Percentiles rank a stretch among this genome's conserved stretches.
Evolutionary conservation across 371 early-diverging fungal genomes (phyloP).

Genomic region (Nosema muscidifuracis): DNA sequence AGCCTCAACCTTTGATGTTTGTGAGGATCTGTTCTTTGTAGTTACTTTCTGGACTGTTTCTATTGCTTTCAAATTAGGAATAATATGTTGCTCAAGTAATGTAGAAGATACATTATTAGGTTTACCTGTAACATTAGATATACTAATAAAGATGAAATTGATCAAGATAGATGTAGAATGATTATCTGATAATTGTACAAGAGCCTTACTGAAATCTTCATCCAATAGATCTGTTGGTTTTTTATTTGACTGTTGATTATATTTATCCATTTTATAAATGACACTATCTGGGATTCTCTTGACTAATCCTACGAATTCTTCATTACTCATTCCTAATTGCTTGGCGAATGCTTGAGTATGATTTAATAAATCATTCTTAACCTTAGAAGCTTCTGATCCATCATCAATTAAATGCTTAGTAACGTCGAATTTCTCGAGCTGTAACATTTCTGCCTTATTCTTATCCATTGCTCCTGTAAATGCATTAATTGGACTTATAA

Average conservation of each 20-base stretch:
- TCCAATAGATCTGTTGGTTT: not conserved
- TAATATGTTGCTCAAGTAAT: conserved; percentile 6
- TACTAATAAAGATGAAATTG: conserved; percentile 14
- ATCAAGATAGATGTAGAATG: not conserved
- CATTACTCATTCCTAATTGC: not conserved
- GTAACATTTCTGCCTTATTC: conserved; percentile 7
- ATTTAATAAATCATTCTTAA: conserved; percentile 31
- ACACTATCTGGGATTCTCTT: conserved; percentile 8
- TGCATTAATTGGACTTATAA: conserved; percentile 32
- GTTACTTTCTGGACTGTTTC: not conserved
- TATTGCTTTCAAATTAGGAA: conserved; percentile 33
- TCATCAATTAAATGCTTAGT: not conserved
- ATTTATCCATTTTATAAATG: conserved; percentile 17
- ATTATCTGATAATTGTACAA: not conserved
- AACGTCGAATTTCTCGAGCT: conserved; percentile 4
- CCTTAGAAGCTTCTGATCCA: not conserved
- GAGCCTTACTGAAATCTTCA: conserved; percentile 13
- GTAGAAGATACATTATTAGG: conserved; percentile 14
- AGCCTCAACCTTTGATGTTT: not conserved
- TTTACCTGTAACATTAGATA: conserved; percentile 25
- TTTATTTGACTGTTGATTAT: conserved; percentile 4
- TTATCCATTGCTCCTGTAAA: conserved; percentile 32
- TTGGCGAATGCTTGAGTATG: conserved; percentile 8
- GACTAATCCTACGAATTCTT: conserved; percentile 21
- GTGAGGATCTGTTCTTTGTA: conserved; percentile 2